A percentile compares a stretch with the other conserved stretches of the same genome.
Conservation (phyloP, 1,139 yeast species). For the Casaregolazyma suthepensis region DNA sequence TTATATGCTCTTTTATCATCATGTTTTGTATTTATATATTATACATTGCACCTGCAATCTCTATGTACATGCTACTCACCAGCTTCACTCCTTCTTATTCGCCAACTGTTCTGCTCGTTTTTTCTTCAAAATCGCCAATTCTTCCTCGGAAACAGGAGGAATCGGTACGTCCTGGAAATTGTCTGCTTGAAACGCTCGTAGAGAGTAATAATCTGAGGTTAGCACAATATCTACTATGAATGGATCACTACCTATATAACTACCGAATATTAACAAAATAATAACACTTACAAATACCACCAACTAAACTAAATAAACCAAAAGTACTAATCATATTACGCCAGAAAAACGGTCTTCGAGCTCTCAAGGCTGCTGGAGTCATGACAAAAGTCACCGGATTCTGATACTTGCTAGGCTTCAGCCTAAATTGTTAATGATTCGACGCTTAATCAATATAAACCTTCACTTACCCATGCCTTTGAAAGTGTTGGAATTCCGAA, state of each 20-base stretch:
- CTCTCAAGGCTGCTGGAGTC: conserved; percentile 91
- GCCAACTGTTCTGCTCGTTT: conserved; percentile 17
- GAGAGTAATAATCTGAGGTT: conserved; percentile 50
- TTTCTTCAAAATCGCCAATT: conserved; percentile 52
- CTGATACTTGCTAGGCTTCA: conserved; percentile 47
- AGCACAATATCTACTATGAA: background rate
- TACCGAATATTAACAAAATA: background rate
- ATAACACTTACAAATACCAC: conserved; percentile 49
- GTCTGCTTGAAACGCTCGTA: conserved; percentile 64
- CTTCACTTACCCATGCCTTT: background rate
- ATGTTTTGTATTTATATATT: too few relatives aligned
- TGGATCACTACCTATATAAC: too few relatives aligned
- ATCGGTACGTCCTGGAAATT: conserved; percentile 88
- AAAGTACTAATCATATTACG: conserved; percentile 62
- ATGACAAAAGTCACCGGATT: conserved; percentile 76
- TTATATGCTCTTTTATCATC: background rate
- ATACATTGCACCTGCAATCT: background rate
- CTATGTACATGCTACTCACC: background rate
- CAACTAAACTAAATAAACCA: conserved; percentile 53
- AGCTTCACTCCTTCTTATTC: background rate
- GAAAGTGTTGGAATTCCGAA: background rate
- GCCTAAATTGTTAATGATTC: conserved; percentile 13
- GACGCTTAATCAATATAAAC: background rate
- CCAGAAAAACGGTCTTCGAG: conserved; percentile 79
- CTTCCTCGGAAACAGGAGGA: conserved; percentile 81